Evolutionary conservation across 2,329 filamentous ascomycete genomes (phyloP).

Genomic region (Ascochyta lentis): DNA sequence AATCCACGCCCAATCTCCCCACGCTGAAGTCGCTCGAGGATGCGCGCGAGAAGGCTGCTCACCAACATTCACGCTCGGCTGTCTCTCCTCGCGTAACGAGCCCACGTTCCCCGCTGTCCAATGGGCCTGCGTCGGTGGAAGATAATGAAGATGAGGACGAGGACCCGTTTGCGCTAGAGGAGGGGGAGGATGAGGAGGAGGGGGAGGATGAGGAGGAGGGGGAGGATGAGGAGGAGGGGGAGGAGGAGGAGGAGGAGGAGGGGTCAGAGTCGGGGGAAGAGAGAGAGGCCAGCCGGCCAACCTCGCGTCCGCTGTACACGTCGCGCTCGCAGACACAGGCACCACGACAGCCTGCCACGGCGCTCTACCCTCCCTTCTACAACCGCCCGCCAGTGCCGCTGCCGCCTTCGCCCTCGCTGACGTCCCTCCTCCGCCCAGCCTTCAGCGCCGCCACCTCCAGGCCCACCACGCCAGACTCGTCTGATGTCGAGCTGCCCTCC

Average conservation of each 20-base stretch:
- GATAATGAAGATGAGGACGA: slow-evolving; percentile 26
- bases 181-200: slow-evolving; percentile 32
- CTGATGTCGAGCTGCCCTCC: slow-evolving; percentile 72
- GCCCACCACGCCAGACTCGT: slow-evolving; percentile 92
- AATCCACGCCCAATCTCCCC: slow-evolving; percentile 56
- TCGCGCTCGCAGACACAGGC: slow-evolving; percentile 56
- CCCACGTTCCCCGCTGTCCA: slow-evolving; percentile 28
- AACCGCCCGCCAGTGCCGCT: slow-evolving; percentile 94
- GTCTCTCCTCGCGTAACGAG: slow-evolving; percentile 17
- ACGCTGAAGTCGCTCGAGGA: slow-evolving; percentile 47
- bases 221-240: slow-evolving; percentile 26
- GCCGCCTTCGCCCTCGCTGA: slow-evolving; percentile 89
- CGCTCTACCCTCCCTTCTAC: slow-evolving; percentile 86
- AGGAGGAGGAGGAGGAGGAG: slow-evolving; percentile 22
- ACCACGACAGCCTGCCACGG: slow-evolving; percentile 39
- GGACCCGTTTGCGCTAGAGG: slow-evolving; percentile 26
- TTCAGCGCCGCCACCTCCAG: slow-evolving; percentile 68
- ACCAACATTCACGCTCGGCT: slow-evolving; percentile 12
- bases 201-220: slow-evolving; percentile 22
- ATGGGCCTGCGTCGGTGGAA: slow-evolving; percentile 40
- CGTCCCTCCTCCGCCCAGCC: slow-evolving; percentile 80
- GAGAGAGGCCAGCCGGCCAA: slow-evolving; percentile 13
- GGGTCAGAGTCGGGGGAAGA: slow-evolving; percentile 38
- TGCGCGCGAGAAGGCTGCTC: slow-evolving; percentile 5
- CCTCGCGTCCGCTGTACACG: slow-evolving; percentile 50